These are phyloP conservation scores for Tetramitus jugosus DNA, from an alignment of 208 protist species.

Conservation along the genomic window DNA sequence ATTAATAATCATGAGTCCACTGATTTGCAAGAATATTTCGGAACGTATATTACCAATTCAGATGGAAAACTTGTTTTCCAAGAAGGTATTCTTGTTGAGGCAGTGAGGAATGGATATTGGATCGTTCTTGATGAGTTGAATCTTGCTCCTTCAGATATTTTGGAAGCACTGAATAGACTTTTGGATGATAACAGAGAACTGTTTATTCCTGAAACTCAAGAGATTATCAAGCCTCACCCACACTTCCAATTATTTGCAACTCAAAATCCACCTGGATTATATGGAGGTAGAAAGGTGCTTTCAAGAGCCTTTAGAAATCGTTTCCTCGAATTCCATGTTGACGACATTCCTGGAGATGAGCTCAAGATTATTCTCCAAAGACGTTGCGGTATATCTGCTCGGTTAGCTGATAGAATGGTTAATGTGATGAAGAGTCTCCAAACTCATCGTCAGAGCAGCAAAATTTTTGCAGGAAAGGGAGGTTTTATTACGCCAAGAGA, in stretches of 20 bases:
- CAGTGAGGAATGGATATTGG: conserved; percentile 96
- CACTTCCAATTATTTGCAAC: conserved; percentile 99
- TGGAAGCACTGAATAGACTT: conserved; percentile 99
- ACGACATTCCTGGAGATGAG: conserved; percentile 96
- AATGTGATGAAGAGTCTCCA: conserved; percentile 91
- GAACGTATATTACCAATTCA: conserved; percentile 89
- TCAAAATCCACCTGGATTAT: conserved; percentile 97
- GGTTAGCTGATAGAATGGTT: conserved; percentile 84
- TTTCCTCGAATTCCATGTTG: conserved; percentile 98
- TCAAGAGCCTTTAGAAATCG: conserved; percentile 98
- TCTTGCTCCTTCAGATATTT: conserved; percentile 97
- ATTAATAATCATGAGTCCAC: conserved; percentile 99
- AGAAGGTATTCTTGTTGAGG: conserved; percentile 91
- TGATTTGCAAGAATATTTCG: conserved; percentile 99
- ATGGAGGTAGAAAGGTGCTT: conserved; percentile 94
- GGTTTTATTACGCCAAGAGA: conserved; percentile 99
- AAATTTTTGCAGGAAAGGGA: conserved; percentile 95
- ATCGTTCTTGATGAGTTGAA: conserved; percentile 99
- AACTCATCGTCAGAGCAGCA: conserved; percentile 55
- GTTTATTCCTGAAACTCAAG: conserved; percentile 97
- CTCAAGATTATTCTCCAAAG: conserved; percentile 88
- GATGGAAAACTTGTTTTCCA: conserved; percentile 88
- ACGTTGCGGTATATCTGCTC: conserved; percentile 82
- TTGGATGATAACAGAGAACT: conserved; percentile 99
- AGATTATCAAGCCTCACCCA: conserved; percentile 92